Conservation (phyloP, 352 stramenopile genomes). For the Globisporangium radiosum region DNA sequence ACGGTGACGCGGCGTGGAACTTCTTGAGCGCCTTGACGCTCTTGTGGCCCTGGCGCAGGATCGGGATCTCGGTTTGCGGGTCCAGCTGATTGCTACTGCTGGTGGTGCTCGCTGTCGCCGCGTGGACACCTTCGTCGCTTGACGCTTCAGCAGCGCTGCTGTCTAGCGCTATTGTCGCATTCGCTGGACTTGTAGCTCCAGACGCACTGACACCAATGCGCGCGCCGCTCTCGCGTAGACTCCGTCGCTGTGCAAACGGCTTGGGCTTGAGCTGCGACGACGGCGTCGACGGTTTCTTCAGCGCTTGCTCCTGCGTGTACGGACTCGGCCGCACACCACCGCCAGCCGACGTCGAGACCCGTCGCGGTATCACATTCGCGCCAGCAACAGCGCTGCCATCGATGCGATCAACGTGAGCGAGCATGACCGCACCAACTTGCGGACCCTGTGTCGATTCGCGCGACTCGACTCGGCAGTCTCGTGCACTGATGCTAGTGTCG, state of each 20-base stretch:
- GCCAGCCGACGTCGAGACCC: slow-evolving; percentile 6
- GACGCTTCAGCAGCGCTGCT: slow-evolving; percentile 1
- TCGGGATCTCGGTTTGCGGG: slow-evolving; percentile 16
- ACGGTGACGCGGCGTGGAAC: slow-evolving; percentile 48
- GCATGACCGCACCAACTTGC: background rate
- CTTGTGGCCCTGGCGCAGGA: slow-evolving; percentile 59
- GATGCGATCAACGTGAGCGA: background rate
- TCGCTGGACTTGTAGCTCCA: slow-evolving; percentile 17
- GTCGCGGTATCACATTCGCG: background rate
- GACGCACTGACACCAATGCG: slow-evolving; percentile 80
- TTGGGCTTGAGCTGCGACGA: slow-evolving; percentile 2
- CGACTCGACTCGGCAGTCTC: background rate
- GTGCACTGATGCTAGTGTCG: background rate
- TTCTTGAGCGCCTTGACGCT: slow-evolving; percentile 60
- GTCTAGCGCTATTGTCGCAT: background rate
- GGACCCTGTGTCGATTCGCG: background rate
- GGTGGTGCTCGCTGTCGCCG: background rate
- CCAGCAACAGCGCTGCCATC: background rate
- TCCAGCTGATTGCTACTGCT: slow-evolving; percentile 14
- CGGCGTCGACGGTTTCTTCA: slow-evolving; percentile 9
- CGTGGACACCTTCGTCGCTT: background rate
- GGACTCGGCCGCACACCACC: slow-evolving; percentile 6
- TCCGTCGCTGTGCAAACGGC: slow-evolving; percentile 6
- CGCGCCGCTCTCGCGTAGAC: slow-evolving; percentile 72
- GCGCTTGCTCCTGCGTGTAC: slow-evolving; percentile 9